Conservation (phyloP, 148 eudicot species). For the Silene uniflora region DNA sequence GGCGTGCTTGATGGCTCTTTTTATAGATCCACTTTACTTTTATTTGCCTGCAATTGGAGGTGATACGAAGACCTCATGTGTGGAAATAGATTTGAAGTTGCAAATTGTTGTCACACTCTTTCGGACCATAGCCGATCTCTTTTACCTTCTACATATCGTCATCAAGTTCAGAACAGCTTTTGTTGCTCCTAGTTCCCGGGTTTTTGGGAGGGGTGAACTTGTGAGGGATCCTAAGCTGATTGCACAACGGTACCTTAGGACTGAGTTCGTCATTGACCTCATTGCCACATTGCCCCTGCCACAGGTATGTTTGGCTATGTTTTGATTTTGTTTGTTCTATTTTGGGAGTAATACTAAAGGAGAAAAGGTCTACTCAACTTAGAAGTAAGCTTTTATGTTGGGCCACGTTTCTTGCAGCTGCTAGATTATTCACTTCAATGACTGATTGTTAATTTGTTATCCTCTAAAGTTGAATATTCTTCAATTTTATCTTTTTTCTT, state of each 20-base stretch:
- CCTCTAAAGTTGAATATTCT: background rate
- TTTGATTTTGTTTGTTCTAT: background rate
- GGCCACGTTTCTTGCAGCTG: background rate
- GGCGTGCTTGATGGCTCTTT: conserved; percentile 80
- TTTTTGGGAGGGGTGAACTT: conserved; percentile 98
- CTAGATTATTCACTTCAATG: background rate
- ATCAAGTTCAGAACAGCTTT: conserved; percentile 93
- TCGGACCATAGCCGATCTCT: conserved; percentile 79
- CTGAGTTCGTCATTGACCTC: conserved; percentile 82
- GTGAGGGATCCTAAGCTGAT: conserved; percentile 92
- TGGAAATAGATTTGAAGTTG: conserved; percentile 59
- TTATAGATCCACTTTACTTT: conserved; percentile 85
- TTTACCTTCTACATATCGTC: conserved; percentile 72
- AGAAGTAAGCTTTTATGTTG: background rate
- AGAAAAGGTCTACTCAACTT: background rate
- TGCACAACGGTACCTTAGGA: conserved; percentile 66
- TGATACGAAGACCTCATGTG: conserved; percentile 51
- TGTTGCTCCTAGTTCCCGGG: conserved; percentile 91
- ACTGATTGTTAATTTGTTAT: background rate
- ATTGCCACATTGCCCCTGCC: conserved; percentile 97
- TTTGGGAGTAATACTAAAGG: background rate
- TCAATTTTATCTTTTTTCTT: no score
- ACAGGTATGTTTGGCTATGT: conserved; percentile 54
- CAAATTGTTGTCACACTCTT: conserved; percentile 71
- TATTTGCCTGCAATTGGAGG: conserved; percentile 66